phyloP scores from a whole-genome alignment of 1,284 basidiomycete species.

The Pulveroboletus sp. region DNA sequence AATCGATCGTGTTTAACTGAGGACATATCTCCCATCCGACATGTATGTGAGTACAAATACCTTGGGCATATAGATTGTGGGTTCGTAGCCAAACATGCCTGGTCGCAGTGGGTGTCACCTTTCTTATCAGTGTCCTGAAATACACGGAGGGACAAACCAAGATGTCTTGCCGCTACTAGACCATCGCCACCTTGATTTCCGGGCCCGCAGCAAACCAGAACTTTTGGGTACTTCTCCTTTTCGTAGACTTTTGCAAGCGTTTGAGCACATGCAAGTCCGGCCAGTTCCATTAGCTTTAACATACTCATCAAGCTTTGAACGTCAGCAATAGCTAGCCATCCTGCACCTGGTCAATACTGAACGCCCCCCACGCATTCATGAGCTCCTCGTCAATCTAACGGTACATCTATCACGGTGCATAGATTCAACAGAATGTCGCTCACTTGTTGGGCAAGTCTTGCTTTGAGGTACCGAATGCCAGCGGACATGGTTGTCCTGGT shows the following conservation, averaged over 20 bases:
- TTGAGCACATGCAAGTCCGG: constrained; percentile 95
- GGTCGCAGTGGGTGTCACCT: not conserved
- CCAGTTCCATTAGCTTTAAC: constrained; percentile 91
- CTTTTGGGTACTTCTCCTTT: constrained; percentile 63
- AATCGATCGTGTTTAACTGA: constrained; percentile 3
- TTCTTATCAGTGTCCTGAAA: not conserved
- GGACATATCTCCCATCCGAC: not conserved
- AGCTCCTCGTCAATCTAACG: constrained; percentile 88
- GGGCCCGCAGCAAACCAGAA: constrained; percentile 94
- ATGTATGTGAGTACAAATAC: constrained; percentile 41
- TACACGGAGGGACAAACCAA: constrained; percentile 53
- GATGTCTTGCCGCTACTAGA: constrained; percentile 92
- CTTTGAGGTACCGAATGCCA: constrained; percentile 76
- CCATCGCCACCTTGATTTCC: constrained; percentile 99
- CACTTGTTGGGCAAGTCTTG: constrained; percentile 82
- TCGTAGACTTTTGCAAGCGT: constrained; percentile 79
- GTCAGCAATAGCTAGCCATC: not conserved
- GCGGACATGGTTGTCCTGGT: constrained; percentile 50
- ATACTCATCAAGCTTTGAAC: constrained; percentile 1
- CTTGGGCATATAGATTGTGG: constrained; percentile 91
- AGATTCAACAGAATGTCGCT: constrained; percentile 1
- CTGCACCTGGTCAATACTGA: constrained; percentile 84
- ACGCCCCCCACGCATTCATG: constrained; percentile 82
- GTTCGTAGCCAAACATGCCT: constrained; percentile 89
- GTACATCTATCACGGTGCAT: not conserved